Percentiles rank a stretch among this genome's conserved stretches.
Evolutionary conservation across 1,139 yeast genomes (phyloP).

Genomic region (Ashbya aceris): DNA sequence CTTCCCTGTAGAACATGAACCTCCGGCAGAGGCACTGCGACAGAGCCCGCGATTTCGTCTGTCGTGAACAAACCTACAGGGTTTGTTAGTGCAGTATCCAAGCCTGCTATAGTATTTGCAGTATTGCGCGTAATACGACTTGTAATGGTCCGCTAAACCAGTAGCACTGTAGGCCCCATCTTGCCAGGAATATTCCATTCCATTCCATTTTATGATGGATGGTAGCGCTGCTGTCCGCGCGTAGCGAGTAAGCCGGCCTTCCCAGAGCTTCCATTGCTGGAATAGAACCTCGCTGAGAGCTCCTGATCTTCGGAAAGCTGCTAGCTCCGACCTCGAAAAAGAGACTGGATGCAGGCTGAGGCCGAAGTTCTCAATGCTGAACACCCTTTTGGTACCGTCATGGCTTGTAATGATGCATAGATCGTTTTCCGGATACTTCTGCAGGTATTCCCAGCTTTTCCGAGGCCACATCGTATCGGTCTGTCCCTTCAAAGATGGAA

Average conservation of each 20-base stretch:
- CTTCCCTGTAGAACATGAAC: conserved; percentile 28
- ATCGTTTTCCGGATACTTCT: neutral
- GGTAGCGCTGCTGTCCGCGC: neutral
- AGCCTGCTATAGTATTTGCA: conserved; percentile 7
- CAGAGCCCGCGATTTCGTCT: conserved; percentile 34
- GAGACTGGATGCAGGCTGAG: neutral
- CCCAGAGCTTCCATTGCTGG: neutral
- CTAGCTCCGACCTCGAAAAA: neutral
- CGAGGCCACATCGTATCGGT: neutral
- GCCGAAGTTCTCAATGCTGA: neutral
- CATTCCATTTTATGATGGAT: neutral
- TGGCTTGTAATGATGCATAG: neutral
- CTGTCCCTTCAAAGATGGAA: too few species aligned
- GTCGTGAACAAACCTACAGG: conserved; percentile 36
- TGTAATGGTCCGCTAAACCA: neutral
- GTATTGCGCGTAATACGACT: conserved; percentile 1
- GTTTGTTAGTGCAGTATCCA: conserved; percentile 13
- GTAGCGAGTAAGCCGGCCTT: neutral
- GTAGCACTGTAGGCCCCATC: neutral
- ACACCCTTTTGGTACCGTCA: neutral
- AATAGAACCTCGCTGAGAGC: neutral
- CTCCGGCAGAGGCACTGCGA: conserved; percentile 20
- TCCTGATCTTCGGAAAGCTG: neutral
- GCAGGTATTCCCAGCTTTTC: neutral
- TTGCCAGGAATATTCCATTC: neutral